Evolutionary conservation across 1,139 yeast species (phyloP).

Genomic region (Meyerozyma sp.): DNA sequence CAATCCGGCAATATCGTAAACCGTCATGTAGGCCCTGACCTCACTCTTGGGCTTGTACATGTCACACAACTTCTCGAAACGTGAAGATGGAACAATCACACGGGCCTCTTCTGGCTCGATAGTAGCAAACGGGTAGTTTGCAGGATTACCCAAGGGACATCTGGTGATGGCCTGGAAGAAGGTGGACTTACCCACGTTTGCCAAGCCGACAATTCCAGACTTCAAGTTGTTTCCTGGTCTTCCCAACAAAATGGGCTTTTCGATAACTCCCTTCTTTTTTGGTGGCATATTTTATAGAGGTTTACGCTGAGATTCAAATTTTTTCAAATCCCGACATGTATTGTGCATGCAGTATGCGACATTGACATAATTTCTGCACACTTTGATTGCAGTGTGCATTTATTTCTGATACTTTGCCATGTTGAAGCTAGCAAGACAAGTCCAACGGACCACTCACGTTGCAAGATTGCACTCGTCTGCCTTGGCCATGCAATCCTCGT

Average conservation of each 20-base stretch:
- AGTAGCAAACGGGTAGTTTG: constrained; percentile 97
- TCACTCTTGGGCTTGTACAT: constrained; percentile 78
- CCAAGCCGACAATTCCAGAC: constrained; percentile 95
- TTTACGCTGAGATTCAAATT: not conserved
- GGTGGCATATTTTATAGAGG: constrained; percentile 64
- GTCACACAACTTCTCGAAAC: constrained; percentile 71
- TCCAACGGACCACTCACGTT: not conserved
- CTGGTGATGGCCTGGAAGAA: constrained; percentile 83
- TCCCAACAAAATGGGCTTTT: constrained; percentile 86
- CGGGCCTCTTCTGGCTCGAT: constrained; percentile 99
- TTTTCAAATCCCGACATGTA: constrained; percentile 1
- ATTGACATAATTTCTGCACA: not conserved
- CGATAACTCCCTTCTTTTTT: constrained; percentile 80
- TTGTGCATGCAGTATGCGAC: not conserved
- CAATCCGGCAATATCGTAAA: constrained; percentile 96
- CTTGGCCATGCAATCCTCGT: constrained; percentile 30
- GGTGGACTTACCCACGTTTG: constrained; percentile 94
- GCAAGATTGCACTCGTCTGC: constrained; percentile 2
- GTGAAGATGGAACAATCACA: constrained; percentile 90
- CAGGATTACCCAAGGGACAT: constrained; percentile 96
- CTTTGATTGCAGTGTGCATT: too few relatives aligned
- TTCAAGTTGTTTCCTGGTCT: constrained; percentile 98
- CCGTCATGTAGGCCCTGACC: constrained; percentile 91
- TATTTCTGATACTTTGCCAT: not conserved
- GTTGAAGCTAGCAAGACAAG: not conserved